Conservation (phyloP, 805 yeast species). For the Allodekkera sacchari region DNA sequence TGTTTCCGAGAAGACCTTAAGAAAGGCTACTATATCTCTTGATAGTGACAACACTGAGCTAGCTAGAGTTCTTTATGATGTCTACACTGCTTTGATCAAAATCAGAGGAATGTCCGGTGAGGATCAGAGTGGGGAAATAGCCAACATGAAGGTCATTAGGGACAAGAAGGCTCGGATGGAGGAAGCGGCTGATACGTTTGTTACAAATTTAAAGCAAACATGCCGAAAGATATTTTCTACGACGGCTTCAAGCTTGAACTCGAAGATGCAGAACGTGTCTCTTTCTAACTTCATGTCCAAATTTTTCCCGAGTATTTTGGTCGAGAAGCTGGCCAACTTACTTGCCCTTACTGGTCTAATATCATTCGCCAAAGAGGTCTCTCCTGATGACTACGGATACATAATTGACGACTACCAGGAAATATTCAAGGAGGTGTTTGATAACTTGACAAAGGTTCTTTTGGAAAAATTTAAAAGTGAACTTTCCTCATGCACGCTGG, state of each 20-base stretch:
- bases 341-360: constrained; percentile 40
- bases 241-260: constrained; percentile 21
- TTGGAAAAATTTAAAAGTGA: constrained; percentile 10
- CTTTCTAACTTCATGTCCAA: constrained; percentile 5
- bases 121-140: constrained; percentile 36
- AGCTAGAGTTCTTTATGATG: constrained; percentile 47
- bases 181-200: constrained; percentile 42
- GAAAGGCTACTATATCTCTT: constrained; percentile 39
- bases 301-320: constrained; percentile 9
- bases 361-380: constrained; percentile 51
- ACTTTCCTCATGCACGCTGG: not conserved
- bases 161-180: constrained; percentile 60
- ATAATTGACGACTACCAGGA: constrained; percentile 32
- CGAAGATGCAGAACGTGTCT: constrained; percentile 17
- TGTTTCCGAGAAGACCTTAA: constrained; percentile 48
- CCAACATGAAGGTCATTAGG: constrained; percentile 62
- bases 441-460: constrained; percentile 17
- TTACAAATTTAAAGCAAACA: constrained; percentile 32
- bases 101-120: constrained; percentile 37
- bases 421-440: constrained; percentile 21
- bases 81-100: constrained; percentile 59
- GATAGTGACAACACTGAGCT: constrained; percentile 33
- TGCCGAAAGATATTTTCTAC: constrained; percentile 17
- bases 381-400: constrained; percentile 36
- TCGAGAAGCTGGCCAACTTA: constrained; percentile 29